These are phyloP conservation scores for Sporothrix schenckii DNA, from an alignment of 2,329 filamentous ascomycete genomes.

Conservation along the genomic window DNA sequence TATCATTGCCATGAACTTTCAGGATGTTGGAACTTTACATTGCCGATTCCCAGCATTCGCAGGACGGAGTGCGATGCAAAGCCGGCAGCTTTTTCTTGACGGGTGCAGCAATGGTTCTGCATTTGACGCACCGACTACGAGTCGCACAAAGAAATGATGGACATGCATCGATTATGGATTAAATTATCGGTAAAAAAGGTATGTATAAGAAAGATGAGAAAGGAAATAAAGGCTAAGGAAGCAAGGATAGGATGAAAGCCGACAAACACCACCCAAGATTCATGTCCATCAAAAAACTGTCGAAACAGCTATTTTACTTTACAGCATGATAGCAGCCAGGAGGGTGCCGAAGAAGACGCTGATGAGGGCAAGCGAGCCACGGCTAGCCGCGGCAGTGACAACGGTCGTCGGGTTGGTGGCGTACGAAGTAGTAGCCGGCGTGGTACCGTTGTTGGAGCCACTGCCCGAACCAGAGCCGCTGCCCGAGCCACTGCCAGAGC, in stretches of 20 bases:
- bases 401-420: conserved; percentile 22
- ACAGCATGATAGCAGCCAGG: conserved; percentile 14
- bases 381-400: conserved; percentile 22
- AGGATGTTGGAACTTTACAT: background rate
- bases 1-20: background rate
- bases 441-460: conserved; percentile 5
- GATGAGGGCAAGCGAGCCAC: background rate
- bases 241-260: background rate
- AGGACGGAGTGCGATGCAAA: background rate
- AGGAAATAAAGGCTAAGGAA: background rate
- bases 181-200: conserved; percentile 7
- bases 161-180: conserved; percentile 13
- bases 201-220: conserved; percentile 6
- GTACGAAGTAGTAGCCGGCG: conserved; percentile 5
- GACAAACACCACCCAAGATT: conserved; percentile 7
- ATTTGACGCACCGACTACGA: background rate
- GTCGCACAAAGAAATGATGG: background rate
- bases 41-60: background rate
- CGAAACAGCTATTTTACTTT: background rate
- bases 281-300: conserved; percentile 5
- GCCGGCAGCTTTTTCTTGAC: background rate
- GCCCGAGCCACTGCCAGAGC: background rate
- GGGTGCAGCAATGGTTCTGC: background rate
- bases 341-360: conserved; percentile 16
- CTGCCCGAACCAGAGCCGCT: background rate